A percentile compares a stretch with the other conserved stretches of the same genome.
phyloP scores from a whole-genome alignment of 345 rosid genomes.

The Lagerstroemia speciosa region DNA sequence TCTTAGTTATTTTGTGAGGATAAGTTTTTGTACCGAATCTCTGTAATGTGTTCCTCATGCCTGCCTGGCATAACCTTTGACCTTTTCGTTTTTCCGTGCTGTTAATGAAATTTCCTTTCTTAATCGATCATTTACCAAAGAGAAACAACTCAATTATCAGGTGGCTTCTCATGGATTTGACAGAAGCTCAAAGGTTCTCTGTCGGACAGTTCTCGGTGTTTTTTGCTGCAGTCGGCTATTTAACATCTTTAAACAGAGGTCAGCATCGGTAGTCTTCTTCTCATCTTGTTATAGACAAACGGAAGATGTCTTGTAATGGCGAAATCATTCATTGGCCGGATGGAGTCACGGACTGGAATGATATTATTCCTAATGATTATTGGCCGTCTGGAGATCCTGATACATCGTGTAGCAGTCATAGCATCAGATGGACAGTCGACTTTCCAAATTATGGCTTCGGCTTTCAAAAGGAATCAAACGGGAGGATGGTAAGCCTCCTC shows the following conservation, averaged over 20 bases:
- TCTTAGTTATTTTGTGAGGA: slow-evolving; percentile 62
- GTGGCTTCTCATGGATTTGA: slow-evolving; percentile 97
- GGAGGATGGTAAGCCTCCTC: background rate
- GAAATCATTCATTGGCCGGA: too few relatives aligned
- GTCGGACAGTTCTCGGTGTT: slow-evolving; percentile 58
- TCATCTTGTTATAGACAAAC: too few relatives aligned
- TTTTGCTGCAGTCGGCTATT: slow-evolving; percentile 20
- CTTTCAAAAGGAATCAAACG: background rate
- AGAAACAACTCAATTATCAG: slow-evolving; percentile 15
- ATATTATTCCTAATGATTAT: background rate
- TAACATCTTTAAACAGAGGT: background rate
- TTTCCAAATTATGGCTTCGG: background rate
- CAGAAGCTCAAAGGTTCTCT: slow-evolving; percentile 63
- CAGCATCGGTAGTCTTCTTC: background rate
- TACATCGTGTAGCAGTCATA: background rate
- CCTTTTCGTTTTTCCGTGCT: background rate
- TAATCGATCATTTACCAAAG: background rate
- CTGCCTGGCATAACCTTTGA: too few relatives aligned
- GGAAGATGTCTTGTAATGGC: too few relatives aligned
- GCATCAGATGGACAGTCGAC: background rate
- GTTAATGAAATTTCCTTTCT: background rate
- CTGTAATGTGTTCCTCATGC: background rate
- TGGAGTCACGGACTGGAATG: too few relatives aligned
- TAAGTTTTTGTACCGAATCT: background rate
- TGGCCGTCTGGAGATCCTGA: background rate